Conservation (phyloP, 306 rosid species). For the Begonia loranthoides region DNA sequence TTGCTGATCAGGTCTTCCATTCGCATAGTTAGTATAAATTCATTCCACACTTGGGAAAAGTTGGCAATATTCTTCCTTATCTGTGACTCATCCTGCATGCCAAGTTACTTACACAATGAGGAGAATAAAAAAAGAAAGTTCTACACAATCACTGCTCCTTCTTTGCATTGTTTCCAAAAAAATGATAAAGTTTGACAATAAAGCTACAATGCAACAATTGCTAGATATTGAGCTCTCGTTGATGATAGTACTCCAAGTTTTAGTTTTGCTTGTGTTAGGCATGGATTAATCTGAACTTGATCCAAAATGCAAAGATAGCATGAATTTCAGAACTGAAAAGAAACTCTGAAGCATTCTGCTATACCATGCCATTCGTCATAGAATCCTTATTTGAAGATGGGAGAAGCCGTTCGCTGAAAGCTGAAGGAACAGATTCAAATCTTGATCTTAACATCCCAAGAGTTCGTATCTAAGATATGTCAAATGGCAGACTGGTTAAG, state of each 20-base stretch:
- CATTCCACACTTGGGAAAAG: constrained; percentile 91
- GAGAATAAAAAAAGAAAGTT: neutral
- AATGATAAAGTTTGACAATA: no score
- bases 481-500: constrained; percentile 16
- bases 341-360: neutral
- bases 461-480: constrained; percentile 72
- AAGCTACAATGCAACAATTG: no score
- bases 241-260: no score
- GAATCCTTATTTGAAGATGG: constrained; percentile 25
- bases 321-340: constrained; percentile 3
- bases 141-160: neutral
- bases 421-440: constrained; percentile 62
- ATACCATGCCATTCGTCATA: constrained; percentile 25
- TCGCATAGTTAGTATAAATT: constrained; percentile 70
- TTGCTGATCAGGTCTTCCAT: constrained; percentile 84
- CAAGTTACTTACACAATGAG: constrained; percentile 15
- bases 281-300: no score
- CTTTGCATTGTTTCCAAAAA: no score
- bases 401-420: constrained; percentile 58
- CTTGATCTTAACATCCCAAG: constrained; percentile 96
- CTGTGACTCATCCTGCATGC: constrained; percentile 36
- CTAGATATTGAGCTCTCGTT: no score
- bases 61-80: constrained; percentile 48
- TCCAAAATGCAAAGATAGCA: no score
- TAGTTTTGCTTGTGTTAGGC: no score